These are phyloP conservation scores for Apodospora peruviana DNA, from an alignment of 495 filamentous ascomycete genomes.

Conservation along the genomic window DNA sequence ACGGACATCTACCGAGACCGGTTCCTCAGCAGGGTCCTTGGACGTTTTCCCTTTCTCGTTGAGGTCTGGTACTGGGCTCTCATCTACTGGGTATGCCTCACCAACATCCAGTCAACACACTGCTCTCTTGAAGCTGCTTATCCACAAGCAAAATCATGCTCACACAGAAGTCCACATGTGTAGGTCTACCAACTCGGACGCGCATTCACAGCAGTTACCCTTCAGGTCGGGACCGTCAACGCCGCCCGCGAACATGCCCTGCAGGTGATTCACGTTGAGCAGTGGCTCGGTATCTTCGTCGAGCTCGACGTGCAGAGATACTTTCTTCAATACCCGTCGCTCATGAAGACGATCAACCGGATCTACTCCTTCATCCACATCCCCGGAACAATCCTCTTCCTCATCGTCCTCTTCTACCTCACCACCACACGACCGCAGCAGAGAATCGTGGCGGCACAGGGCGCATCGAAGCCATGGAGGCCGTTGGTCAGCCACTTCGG, in stretches of 20 bases:
- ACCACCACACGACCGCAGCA: constrained; percentile 47
- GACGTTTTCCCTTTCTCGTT: constrained; percentile 67
- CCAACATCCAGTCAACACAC: too few species aligned
- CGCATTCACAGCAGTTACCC: constrained; percentile 52
- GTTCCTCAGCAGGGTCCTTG: constrained; percentile 46
- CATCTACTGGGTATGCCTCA: constrained; percentile 60
- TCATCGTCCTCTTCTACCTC: constrained; percentile 63
- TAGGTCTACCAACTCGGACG: constrained; percentile 31
- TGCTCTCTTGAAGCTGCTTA: too few species aligned
- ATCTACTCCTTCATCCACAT: constrained; percentile 80
- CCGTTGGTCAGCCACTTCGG: constrained; percentile 35
- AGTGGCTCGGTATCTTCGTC: constrained; percentile 60
- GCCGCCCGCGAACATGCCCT: constrained; percentile 45
- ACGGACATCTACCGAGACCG: constrained; percentile 23
- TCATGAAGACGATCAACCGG: constrained; percentile 47
- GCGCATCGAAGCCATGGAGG: constrained; percentile 34
- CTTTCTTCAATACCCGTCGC: constrained; percentile 37
- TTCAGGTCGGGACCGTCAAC: constrained; percentile 49
- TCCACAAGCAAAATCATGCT: not conserved
- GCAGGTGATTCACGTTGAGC: constrained; percentile 54
- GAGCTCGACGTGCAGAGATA: constrained; percentile 53
- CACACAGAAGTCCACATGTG: not conserved
- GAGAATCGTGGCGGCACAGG: constrained; percentile 28
- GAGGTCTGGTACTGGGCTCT: constrained; percentile 80
- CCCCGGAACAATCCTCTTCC: constrained; percentile 65